Percentiles rank a stretch among this genome's conserved stretches.
Evolutionary conservation across 2,329 filamentous ascomycete species (phyloP).

Genomic region (Xylariaceae sp.): DNA sequence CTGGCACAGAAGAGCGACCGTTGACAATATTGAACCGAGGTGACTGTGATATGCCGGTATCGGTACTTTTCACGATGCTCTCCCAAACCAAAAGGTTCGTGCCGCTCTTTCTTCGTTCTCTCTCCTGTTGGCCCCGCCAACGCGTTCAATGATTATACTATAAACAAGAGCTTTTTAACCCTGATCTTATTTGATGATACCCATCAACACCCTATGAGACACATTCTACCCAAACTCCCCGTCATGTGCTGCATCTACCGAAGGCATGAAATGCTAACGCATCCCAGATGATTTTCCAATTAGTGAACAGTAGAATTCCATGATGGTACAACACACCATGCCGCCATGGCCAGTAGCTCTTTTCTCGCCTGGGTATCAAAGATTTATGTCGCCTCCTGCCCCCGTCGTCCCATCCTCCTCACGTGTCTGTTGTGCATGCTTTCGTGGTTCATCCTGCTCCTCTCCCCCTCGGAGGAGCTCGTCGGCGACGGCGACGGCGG

Average conservation of each 20-base stretch:
- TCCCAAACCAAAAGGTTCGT: conserved; percentile 37
- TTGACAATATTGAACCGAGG: neutral
- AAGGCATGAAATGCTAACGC: conserved; percentile 14
- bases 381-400: too few relatives aligned
- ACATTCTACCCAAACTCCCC: conserved; percentile 12
- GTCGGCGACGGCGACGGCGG: conserved; percentile 61
- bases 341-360: too few relatives aligned
- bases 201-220: conserved; percentile 52
- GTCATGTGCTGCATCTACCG: conserved; percentile 1
- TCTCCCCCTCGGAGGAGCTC: too few relatives aligned
- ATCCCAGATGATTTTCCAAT: too few relatives aligned
- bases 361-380: conserved; percentile 7
- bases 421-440: too few relatives aligned
- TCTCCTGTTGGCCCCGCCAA: conserved; percentile 3
- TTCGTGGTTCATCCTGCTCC: too few relatives aligned
- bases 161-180: conserved; percentile 62
- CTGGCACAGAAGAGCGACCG: conserved; percentile 8
- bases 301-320: too few relatives aligned
- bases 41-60: conserved; percentile 23
- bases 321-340: too few relatives aligned
- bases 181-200: conserved; percentile 52
- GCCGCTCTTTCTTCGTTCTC: conserved; percentile 10
- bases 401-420: too few relatives aligned
- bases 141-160: conserved; percentile 48
- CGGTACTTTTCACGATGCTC: conserved; percentile 2